Percentiles rank a stretch among this genome's conserved stretches.
Conservation (phyloP, 192 early-diverging fungal species). For the Helicostylum pulchrum region DNA sequence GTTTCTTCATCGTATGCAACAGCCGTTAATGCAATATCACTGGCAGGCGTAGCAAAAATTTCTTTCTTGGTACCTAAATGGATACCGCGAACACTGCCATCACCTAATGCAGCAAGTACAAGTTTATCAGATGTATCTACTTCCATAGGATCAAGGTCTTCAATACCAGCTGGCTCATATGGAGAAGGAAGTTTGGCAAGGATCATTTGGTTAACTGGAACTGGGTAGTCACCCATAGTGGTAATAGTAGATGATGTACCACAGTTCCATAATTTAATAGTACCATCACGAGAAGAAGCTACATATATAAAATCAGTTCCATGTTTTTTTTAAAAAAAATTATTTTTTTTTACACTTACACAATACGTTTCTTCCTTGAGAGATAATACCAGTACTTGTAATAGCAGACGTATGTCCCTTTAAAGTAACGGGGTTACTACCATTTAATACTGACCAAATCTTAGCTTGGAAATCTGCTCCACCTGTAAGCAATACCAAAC, state of each 20-base stretch:
- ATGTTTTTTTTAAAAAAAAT: not conserved
- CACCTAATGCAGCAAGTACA: constrained; percentile 37
- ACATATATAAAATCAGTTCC: not conserved
- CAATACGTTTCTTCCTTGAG: constrained; percentile 62
- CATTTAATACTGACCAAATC: constrained; percentile 75
- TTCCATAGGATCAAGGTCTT: constrained; percentile 36
- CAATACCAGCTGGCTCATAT: not conserved
- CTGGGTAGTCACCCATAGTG: constrained; percentile 28
- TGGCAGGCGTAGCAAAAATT: constrained; percentile 38
- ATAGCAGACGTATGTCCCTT: constrained; percentile 63
- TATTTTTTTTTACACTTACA: constrained; percentile 37
- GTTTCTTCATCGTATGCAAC: constrained; percentile 38
- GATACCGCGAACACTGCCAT: constrained; percentile 41
- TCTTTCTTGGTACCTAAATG: constrained; percentile 49
- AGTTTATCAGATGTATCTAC: constrained; percentile 46
- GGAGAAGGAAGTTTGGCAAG: constrained; percentile 16
- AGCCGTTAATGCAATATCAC: constrained; percentile 26
- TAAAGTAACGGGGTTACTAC: constrained; percentile 69
- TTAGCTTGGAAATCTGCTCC: constrained; percentile 64
- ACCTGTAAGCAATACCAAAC: constrained; percentile 66
- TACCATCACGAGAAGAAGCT: constrained; percentile 57
- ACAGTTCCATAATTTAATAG: constrained; percentile 56
- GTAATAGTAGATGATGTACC: constrained; percentile 47
- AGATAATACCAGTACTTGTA: constrained; percentile 64
- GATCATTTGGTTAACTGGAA: constrained; percentile 37